phyloP scores from a whole-genome alignment of 2,329 filamentous ascomycete species.

The Trichoderma brevicompactum region DNA sequence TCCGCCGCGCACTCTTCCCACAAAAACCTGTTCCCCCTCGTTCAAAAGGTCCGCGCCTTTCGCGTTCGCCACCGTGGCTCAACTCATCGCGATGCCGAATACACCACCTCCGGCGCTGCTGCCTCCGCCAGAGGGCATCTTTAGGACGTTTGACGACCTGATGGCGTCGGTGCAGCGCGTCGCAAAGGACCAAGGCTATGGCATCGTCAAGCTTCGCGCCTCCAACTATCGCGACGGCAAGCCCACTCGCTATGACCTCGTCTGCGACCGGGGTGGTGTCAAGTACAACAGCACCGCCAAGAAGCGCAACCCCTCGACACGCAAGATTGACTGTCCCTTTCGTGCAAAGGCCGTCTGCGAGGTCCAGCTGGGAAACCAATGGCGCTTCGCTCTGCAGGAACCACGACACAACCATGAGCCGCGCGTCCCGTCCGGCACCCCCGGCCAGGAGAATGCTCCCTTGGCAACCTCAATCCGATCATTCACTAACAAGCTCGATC shows the following conservation, averaged over 20 bases:
- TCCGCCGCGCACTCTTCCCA: constrained; percentile 25
- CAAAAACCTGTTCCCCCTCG: constrained; percentile 32
- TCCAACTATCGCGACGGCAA: constrained; percentile 68
- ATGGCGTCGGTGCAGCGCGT: constrained; percentile 61
- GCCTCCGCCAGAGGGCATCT: constrained; percentile 64
- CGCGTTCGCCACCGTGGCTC: constrained; percentile 41
- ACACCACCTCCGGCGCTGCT: constrained; percentile 54
- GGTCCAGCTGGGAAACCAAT: constrained; percentile 65
- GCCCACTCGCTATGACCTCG: constrained; percentile 65
- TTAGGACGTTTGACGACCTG: constrained; percentile 62
- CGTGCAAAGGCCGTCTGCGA: constrained; percentile 67
- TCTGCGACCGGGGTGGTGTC: constrained; percentile 66
- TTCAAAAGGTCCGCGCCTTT: constrained; percentile 37
- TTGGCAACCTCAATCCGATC: constrained; percentile 62
- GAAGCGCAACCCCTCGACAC: constrained; percentile 66
- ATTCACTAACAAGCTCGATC: constrained; percentile 63
- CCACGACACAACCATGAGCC: constrained; percentile 66
- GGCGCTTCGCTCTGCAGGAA: constrained; percentile 66
- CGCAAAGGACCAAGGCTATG: constrained; percentile 66
- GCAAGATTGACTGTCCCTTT: constrained; percentile 67
- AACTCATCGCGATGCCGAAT: constrained; percentile 50
- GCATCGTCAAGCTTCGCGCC: constrained; percentile 64
- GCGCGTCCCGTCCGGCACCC: constrained; percentile 56
- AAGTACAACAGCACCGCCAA: constrained; percentile 69
- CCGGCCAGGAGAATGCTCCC: constrained; percentile 62